Evolutionary conservation across 352 stramenopile genomes (phyloP).

Genomic region (Pythium guiyangense): DNA sequence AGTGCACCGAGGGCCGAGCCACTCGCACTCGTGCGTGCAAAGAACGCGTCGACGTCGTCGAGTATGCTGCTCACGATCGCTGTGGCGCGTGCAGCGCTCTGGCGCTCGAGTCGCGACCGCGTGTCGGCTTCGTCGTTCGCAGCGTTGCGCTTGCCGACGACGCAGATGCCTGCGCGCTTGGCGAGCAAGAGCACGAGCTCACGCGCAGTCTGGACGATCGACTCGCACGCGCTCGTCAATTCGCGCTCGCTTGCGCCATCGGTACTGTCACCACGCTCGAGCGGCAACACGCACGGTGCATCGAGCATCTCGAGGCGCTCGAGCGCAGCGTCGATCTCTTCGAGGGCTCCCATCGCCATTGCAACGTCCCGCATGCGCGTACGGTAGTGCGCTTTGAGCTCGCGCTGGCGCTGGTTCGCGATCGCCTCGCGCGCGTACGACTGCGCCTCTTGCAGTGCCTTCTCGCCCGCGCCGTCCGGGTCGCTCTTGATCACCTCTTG

Average conservation of each 20-base stretch:
- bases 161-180: constrained; percentile 57
- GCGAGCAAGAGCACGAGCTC: constrained; percentile 46
- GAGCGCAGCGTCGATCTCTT: constrained; percentile 52
- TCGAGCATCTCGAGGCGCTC: constrained; percentile 35
- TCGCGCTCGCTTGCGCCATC: neutral
- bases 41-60: constrained; percentile 25
- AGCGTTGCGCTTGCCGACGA: constrained; percentile 53
- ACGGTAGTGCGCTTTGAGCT: constrained; percentile 62
- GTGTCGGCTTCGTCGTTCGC: constrained; percentile 41
- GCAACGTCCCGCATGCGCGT: constrained; percentile 41
- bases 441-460: constrained; percentile 52
- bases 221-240: constrained; percentile 16
- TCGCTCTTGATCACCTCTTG: constrained; percentile 73
- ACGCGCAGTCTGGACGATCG: constrained; percentile 25
- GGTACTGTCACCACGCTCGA: neutral
- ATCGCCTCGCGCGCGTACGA: constrained; percentile 37
- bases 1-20: constrained; percentile 10
- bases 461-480: constrained; percentile 52
- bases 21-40: neutral
- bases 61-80: constrained; percentile 24
- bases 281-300: constrained; percentile 8
- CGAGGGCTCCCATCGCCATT: constrained; percentile 49
- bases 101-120: constrained; percentile 38
- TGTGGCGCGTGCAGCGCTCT: constrained; percentile 12
- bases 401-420: constrained; percentile 36